These are phyloP conservation scores for Chrysoporthe austroafricana DNA, from an alignment of 2,329 filamentous ascomycete species.

Conservation along the genomic window DNA sequence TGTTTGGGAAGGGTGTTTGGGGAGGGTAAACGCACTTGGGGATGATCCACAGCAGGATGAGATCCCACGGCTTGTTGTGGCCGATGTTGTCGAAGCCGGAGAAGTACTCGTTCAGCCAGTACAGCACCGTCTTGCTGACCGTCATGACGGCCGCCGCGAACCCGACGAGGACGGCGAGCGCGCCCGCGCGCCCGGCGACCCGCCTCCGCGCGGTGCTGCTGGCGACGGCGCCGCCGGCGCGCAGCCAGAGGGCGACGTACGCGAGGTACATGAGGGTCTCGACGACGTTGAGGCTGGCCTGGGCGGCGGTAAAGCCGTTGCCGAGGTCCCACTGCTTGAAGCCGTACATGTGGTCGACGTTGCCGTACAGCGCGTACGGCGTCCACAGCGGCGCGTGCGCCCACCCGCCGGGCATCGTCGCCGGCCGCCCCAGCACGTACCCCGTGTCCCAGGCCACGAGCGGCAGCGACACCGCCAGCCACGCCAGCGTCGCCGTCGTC, in stretches of 20 bases:
- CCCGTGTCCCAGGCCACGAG: slow-evolving; percentile 80
- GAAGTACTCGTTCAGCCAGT: slow-evolving; percentile 63
- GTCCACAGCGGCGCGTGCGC: slow-evolving; percentile 74
- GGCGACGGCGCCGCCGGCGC: slow-evolving; percentile 30
- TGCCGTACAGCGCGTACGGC: slow-evolving; percentile 81
- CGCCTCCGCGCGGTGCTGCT: slow-evolving; percentile 35
- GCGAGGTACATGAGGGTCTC: slow-evolving; percentile 43
- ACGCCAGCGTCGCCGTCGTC: slow-evolving; percentile 57
- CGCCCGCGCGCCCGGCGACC: slow-evolving; percentile 49
- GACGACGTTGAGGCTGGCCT: slow-evolving; percentile 54
- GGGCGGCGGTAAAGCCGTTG: slow-evolving; percentile 79
- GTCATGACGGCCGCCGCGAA: slow-evolving; percentile 64
- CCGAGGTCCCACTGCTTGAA: slow-evolving; percentile 68
- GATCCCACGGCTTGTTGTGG: slow-evolving; percentile 51
- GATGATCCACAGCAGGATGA: slow-evolving; percentile 60
- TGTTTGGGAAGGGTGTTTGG: too few relatives aligned
- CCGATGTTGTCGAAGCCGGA: slow-evolving; percentile 61
- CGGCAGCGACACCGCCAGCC: slow-evolving; percentile 75
- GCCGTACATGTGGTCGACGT: slow-evolving; percentile 81
- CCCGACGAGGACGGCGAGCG: slow-evolving; percentile 49
- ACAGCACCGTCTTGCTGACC: slow-evolving; percentile 63
- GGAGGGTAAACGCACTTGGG: slow-evolving; percentile 55
- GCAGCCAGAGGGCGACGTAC: slow-evolving; percentile 41
- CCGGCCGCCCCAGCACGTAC: slow-evolving; percentile 80
- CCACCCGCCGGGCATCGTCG: slow-evolving; percentile 77